Percentiles rank a stretch among this genome's conserved stretches.
Conservation (phyloP, 1,284 basidiomycete genomes). For the Butyriboletus appendiculatus region DNA sequence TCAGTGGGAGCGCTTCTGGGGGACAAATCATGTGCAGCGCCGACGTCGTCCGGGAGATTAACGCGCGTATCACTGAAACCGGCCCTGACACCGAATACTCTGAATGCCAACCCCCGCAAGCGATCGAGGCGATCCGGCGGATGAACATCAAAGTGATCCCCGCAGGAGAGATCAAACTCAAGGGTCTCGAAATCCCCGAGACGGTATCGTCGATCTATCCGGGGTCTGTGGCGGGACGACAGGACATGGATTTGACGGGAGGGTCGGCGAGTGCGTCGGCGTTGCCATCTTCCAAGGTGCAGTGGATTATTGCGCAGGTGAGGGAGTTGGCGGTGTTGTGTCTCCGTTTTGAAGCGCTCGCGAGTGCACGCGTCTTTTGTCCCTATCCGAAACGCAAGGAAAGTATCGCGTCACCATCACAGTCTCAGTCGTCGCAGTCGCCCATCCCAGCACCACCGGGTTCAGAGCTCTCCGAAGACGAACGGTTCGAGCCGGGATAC, state of each 20-base stretch:
- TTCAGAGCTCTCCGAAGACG: constrained; percentile 35
- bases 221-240: constrained; percentile 70
- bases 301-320: constrained; percentile 71
- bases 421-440: not conserved
- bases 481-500: constrained; percentile 38
- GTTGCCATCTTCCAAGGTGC: constrained; percentile 16
- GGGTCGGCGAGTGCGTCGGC: constrained; percentile 37
- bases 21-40: constrained; percentile 95
- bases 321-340: constrained; percentile 76
- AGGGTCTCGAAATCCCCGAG: constrained; percentile 92
- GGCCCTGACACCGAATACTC: constrained; percentile 60
- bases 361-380: constrained; percentile 65
- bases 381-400: constrained; percentile 47
- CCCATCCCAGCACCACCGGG: constrained; percentile 4
- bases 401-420: constrained; percentile 33
- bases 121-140: constrained; percentile 71
- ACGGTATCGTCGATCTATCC: constrained; percentile 87
- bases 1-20: constrained; percentile 83
- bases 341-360: constrained; percentile 83
- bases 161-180: constrained; percentile 91
- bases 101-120: constrained; percentile 52
- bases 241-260: constrained; percentile 57
- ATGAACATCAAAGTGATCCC: constrained; percentile 76
- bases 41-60: constrained; percentile 87
- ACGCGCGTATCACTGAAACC: constrained; percentile 57